Evolutionary conservation across 208 protist species (phyloP), one percentile per base, ranked within the genome.

Genomic region (Leishmania tropica): DNA sequence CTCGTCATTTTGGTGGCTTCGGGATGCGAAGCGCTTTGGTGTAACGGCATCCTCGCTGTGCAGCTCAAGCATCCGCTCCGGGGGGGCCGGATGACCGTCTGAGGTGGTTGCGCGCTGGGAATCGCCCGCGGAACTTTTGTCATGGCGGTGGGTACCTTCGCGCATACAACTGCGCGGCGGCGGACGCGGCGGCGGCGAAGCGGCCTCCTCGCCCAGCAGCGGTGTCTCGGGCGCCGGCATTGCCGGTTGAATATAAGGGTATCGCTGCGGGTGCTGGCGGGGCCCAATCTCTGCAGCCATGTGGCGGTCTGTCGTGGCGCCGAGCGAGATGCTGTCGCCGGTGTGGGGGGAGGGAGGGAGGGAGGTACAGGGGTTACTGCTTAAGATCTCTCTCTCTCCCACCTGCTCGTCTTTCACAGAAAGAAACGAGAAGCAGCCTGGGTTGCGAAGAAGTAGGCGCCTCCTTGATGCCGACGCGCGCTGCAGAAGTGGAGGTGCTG

Each of bases 181-280:
- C 24, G 77, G 81, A 28, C 81, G 81, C 42, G 81, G 81, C 13
- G 81, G 81, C n/a, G 81, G 81, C 11, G 81, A 85, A 28, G 81
- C 64, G 40, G 58, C 31, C n/a, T 78, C 81, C 8, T 67, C 40
- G 19, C 42, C 40, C 56, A 40, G 37, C 54, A 45, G 21, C 40
- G 75, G 35, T 47, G 72, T 21, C 19, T 74, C 42, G 8, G 15
- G 51, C 35, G 45, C n/a, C 31, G n/a, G 17, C 72, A 76, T 76
- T 51, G 31, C 17, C 24, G 51, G 28, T 74, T 53, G 21, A 45
- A 15, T 74, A 13, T 7, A 74, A 15, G 68, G 42, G 45, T 73
- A 48, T 28, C n/a, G n/a, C 11, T 67, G 60, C 11, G n/a, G 11
- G 11, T 67, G 60, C 62, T 19, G 62, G 31, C 31, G 62, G 31